Evolutionary conservation across 345 rosid species (phyloP).

Genomic region (Boechera retrofracta): DNA sequence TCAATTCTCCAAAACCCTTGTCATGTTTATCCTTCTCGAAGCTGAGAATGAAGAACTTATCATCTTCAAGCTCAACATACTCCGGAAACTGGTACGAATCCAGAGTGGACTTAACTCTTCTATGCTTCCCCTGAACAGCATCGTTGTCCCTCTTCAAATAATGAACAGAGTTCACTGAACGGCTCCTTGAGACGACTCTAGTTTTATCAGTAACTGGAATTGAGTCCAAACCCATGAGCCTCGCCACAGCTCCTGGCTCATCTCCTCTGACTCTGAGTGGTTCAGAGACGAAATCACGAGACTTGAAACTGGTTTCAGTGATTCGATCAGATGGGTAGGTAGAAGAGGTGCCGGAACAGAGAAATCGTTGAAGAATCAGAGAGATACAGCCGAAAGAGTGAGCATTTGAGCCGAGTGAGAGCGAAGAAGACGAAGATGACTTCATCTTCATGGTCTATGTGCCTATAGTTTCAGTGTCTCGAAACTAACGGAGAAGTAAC

Average conservation of each 20-base stretch:
- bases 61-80: constrained; percentile 69
- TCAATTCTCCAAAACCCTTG: constrained; percentile 28
- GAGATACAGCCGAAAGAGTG: constrained; percentile 54
- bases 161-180: constrained; percentile 46
- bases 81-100: neutral
- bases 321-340: constrained; percentile 64
- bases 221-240: constrained; percentile 81
- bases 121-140: constrained; percentile 41
- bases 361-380: constrained; percentile 58
- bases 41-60: constrained; percentile 65
- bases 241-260: constrained; percentile 69
- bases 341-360: constrained; percentile 61
- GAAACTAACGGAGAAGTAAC: constrained; percentile 42
- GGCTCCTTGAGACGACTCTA: constrained; percentile 52
- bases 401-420: constrained; percentile 47
- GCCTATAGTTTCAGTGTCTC: constrained; percentile 34
- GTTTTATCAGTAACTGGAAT: constrained; percentile 27
- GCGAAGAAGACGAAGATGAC: constrained; percentile 46
- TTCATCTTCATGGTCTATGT: constrained; percentile 51
- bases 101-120: constrained; percentile 51
- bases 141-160: constrained; percentile 32
- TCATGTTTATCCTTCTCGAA: constrained; percentile 51
- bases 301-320: constrained; percentile 41
- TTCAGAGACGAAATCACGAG: constrained; percentile 24
- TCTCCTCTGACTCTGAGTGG: constrained; percentile 13